A percentile compares a stretch with the other conserved stretches of the same genome.
phyloP scores from a whole-genome alignment of 768 basidiomycete genomes.

The Tylopilus sp. region DNA sequence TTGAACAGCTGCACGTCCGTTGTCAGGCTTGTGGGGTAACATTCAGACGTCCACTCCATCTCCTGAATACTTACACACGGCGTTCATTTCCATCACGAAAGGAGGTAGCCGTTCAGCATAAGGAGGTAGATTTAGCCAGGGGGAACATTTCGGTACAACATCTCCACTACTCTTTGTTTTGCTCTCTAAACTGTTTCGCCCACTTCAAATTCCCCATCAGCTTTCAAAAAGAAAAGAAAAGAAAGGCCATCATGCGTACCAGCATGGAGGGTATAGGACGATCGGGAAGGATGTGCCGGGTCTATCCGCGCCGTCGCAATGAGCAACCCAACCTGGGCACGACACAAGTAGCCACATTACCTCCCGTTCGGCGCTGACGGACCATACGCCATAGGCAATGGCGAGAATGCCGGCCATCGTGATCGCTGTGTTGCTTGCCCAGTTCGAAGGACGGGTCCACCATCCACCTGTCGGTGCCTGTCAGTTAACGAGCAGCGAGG shows the following conservation, averaged over 20 bases:
- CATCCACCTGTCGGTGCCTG: slow-evolving; percentile 67
- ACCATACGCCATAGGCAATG: slow-evolving; percentile 66
- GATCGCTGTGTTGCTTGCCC: slow-evolving; percentile 82
- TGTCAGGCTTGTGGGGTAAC: no score
- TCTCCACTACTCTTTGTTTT: slow-evolving; percentile 14
- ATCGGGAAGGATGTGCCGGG: slow-evolving; percentile 54
- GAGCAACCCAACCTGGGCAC: slow-evolving; percentile 2
- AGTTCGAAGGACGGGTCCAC: slow-evolving; percentile 92
- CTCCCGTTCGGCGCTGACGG: slow-evolving; percentile 74
- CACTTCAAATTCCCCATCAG: slow-evolving; percentile 35
- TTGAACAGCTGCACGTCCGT: no score
- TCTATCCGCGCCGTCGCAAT: slow-evolving; percentile 35
- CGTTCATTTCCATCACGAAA: no score
- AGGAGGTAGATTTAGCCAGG: background rate
- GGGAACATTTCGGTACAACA: background rate
- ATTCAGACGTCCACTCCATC: no score
- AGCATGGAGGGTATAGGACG: slow-evolving; percentile 77
- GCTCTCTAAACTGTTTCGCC: slow-evolving; percentile 47
- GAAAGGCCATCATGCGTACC: slow-evolving; percentile 38
- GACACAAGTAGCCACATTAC: slow-evolving; percentile 34
- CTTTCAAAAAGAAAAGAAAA: background rate
- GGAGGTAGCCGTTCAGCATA: background rate
- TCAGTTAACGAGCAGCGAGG: background rate
- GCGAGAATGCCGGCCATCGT: slow-evolving; percentile 64
- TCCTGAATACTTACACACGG: no score